Conservation (phyloP, 2,329 filamentous ascomycete species). For the Trichoderma semiorbis region DNA sequence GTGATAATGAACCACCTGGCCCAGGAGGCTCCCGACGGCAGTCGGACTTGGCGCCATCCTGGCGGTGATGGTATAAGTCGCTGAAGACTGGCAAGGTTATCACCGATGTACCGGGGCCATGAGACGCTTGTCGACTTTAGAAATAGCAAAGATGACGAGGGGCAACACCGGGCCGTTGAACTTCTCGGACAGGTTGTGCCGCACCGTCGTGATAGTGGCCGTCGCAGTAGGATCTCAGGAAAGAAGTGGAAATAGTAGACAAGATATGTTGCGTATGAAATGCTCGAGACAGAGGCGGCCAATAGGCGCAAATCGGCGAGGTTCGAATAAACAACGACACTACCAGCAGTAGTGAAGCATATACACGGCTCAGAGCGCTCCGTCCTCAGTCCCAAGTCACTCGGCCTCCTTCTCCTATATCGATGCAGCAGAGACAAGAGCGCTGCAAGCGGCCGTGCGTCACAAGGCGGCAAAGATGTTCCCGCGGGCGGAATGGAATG, state of each 20-base stretch:
- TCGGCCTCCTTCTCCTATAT: background rate
- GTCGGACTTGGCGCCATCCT: constrained; percentile 53
- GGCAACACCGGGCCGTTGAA: background rate
- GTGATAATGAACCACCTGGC: constrained; percentile 62
- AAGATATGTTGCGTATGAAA: background rate
- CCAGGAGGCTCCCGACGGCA: constrained; percentile 50
- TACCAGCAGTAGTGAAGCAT: background rate
- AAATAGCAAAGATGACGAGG: background rate
- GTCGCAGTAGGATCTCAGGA: background rate
- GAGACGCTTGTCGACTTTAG: constrained; percentile 16
- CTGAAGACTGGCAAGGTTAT: constrained; percentile 18
- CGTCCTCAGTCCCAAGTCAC: background rate
- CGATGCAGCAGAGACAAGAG: background rate
- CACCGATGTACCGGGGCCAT: constrained; percentile 30
- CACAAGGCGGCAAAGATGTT: background rate
- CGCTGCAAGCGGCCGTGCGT: background rate
- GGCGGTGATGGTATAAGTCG: constrained; percentile 21
- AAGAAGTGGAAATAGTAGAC: background rate
- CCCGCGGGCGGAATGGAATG: constrained; percentile 14
- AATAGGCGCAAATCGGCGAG: background rate
- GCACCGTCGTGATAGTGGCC: background rate
- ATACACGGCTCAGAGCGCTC: background rate
- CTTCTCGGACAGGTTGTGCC: background rate
- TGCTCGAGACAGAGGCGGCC: background rate
- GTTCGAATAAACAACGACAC: background rate